Base-by-base conservation (phyloP, 2,329 filamentous ascomycete species). In the Remersonia thermophila region DNA sequence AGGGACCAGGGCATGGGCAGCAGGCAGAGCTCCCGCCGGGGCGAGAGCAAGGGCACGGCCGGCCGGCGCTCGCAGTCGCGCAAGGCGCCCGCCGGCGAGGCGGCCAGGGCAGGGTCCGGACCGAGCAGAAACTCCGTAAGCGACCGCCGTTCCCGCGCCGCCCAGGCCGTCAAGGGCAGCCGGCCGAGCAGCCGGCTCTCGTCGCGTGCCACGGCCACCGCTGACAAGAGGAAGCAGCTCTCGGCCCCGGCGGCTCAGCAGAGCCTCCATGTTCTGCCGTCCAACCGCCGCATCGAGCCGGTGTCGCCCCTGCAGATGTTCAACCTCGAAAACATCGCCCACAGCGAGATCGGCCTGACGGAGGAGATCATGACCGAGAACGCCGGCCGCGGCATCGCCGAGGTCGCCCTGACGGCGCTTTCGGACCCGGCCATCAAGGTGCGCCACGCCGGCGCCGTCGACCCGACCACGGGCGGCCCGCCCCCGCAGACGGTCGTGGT, bases 281-380 rank as follows among this genome's bases (percentile, higher is more conserved):
- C 71, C 2, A 67, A 69, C 47, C 69, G 70, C 26, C 71, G 68
- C 10, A 60, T 77, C 18, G 75, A 80, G 48, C 65, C 73, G 4
- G 72, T 80, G 20, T 79, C 75, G 13, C 70, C 89, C 5, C 65
- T 91, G 27, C 85, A 93, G 52, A 91, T 95, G 74, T 72, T 93
- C 18, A 89, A 91, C 43, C 73, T 96, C 1, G 91, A 96, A 59
- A 87, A 91, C 51, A 83, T 93, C 38, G 86, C 87, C 0, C 80
- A 86, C 41, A 80, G 83, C 29, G 86, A 95, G 47, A 74, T 93
- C 39, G 86, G 86, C 4, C 67, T 96, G 32, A 83, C 80, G 0
- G 85, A 93, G 54, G 84, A 91, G 36, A 79, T 95, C 57, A 84
- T 96, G 65, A 79, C 84, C 1, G 91, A 96, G 53, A 95, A 89